These are phyloP conservation scores for Volvox carteri DNA, from an alignment of 163 green algal genomes.

Conservation along the genomic window DNA sequence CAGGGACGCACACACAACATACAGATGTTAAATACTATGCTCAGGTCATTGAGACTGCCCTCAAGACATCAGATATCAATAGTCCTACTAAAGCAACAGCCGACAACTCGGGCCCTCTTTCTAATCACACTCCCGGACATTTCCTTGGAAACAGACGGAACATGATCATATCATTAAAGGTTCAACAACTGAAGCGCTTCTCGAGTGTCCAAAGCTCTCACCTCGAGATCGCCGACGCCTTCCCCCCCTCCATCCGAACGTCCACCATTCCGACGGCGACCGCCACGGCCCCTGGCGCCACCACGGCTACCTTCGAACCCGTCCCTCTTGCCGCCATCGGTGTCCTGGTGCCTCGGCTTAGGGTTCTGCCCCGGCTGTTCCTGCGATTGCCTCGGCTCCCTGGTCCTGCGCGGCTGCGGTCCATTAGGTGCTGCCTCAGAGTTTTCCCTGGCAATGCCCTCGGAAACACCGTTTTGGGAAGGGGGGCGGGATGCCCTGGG, in stretches of 20 bases:
- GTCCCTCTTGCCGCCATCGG: not conserved
- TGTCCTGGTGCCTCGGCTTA: conserved; percentile 2
- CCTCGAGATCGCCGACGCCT: not conserved
- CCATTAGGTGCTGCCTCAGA: not conserved
- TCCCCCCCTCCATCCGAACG: not conserved
- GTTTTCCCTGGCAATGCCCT: not conserved
- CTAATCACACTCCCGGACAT: too few species aligned
- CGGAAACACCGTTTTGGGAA: not conserved
- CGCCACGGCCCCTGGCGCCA: not conserved
- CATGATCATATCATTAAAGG: too few species aligned
- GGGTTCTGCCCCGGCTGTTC: not conserved
- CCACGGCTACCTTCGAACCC: not conserved
- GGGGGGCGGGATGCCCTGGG: not conserved
- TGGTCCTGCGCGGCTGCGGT: not conserved
- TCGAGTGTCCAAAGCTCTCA: too few species aligned
- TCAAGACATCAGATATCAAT: too few species aligned
- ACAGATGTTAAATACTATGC: too few species aligned
- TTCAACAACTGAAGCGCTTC: too few species aligned
- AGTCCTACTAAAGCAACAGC: too few species aligned
- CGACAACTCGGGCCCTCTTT: too few species aligned
- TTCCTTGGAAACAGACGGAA: too few species aligned
- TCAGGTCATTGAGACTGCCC: too few species aligned
- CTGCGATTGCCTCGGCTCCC: conserved; percentile 11
- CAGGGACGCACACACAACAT: not conserved
- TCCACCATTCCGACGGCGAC: not conserved